Conservation (phyloP, 768 basidiomycete species). For the Stropharia rugosoannulata region DNA sequence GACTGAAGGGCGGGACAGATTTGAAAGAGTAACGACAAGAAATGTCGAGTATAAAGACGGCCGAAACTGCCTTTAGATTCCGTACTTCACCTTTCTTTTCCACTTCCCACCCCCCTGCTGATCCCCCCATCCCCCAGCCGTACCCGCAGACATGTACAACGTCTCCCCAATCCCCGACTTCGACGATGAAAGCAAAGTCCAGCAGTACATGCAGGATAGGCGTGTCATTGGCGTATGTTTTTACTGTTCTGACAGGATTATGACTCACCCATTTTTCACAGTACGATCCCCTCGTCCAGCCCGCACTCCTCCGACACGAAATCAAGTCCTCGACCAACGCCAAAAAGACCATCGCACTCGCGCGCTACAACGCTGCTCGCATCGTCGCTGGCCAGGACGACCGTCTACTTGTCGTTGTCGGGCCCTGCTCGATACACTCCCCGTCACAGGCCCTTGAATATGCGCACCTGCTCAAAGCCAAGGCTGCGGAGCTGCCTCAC, state of each 20-base stretch:
- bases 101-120: constrained; percentile 22
- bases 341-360: constrained; percentile 72
- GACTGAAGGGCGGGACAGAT: background rate
- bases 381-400: constrained; percentile 85
- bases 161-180: constrained; percentile 64
- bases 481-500: constrained; percentile 67
- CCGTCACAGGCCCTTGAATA: constrained; percentile 84
- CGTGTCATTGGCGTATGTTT: constrained; percentile 74
- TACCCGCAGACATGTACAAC: constrained; percentile 48
- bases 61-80: constrained; percentile 24
- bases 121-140: constrained; percentile 31
- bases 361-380: constrained; percentile 76
- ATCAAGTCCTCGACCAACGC: constrained; percentile 66
- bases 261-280: constrained; percentile 26
- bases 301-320: constrained; percentile 87
- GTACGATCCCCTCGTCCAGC: constrained; percentile 97
- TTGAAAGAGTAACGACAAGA: background rate
- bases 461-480: constrained; percentile 67
- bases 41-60: background rate
- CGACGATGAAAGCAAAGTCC: constrained; percentile 61
- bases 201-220: constrained; percentile 77
- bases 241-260: background rate
- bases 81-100: constrained; percentile 19
- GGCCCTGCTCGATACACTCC: constrained; percentile 95
- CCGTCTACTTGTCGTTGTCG: constrained; percentile 86